Evolutionary conservation across 345 rosid genomes (phyloP).

Genomic region (Euphorbia pulcherrima): DNA sequence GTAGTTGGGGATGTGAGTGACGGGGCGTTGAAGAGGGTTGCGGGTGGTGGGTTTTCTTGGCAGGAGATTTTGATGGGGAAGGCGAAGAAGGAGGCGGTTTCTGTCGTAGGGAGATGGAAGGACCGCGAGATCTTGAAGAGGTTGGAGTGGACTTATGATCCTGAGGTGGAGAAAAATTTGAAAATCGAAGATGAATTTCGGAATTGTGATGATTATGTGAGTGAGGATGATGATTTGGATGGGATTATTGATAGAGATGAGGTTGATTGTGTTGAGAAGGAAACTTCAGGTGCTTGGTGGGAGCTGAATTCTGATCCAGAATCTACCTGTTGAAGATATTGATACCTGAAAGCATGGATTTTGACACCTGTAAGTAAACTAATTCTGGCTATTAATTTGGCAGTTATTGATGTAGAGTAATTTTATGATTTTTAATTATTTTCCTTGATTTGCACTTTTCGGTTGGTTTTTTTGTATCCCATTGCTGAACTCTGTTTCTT

Average conservation of each 20-base stretch:
- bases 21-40: constrained; percentile 66
- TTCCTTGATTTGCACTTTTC: too few relatives aligned
- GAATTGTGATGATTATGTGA: constrained; percentile 5
- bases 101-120: constrained; percentile 68
- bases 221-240: constrained; percentile 21
- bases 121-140: constrained; percentile 63
- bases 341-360: too few relatives aligned
- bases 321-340: not conserved
- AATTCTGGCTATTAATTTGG: too few relatives aligned
- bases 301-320: constrained; percentile 50
- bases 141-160: constrained; percentile 76
- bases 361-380: too few relatives aligned
- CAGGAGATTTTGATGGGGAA: constrained; percentile 76
- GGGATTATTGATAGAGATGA: constrained; percentile 22
- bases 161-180: constrained; percentile 22
- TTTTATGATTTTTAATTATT: too few relatives aligned
- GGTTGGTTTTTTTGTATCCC: too few relatives aligned
- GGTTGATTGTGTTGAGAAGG: constrained; percentile 21
- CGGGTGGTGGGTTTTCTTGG: constrained; percentile 78
- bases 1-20: too few relatives aligned
- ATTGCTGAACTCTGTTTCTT: too few relatives aligned
- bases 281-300: constrained; percentile 57
- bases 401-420: too few relatives aligned
- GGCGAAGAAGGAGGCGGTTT: constrained; percentile 73
- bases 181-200: not conserved